Base-by-base conservation (phyloP, 2,329 filamentous ascomycete species). In the Aureobasidium namibiae region DNA sequence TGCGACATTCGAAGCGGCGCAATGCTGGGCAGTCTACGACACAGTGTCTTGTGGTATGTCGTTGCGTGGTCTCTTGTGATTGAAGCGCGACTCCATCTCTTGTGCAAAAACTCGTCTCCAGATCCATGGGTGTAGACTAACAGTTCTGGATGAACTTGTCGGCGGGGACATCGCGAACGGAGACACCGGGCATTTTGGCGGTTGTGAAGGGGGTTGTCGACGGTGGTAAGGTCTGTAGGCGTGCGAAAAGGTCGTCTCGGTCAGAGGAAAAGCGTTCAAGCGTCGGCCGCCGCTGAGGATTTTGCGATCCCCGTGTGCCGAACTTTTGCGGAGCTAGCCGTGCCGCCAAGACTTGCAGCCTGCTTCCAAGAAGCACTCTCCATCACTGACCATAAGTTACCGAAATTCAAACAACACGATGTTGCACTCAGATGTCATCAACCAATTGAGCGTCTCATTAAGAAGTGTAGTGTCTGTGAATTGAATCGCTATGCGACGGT, bases 61-160 rank as follows among this genome's bases (percentile, higher is more conserved):
- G 48, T 39, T 8, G 45, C 18, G 18, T 26, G 33, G 23, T 29
- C 34, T 39, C 26, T 53, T 13, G 34, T n/a, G 14, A 21, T 38
- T 16, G 33, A 38, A 18, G 45, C 34, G 24, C 48, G 14, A 21
- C 52, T 39, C 39, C 52, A 44, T 45, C 52, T 56, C 52, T 56
- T 56, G 8, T 56, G 52, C 52, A 18, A 45, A 54, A 56, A 29
- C 26, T 56, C 52, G 14, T 36, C 52, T 56, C 13, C 52, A 16
- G 23, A 26, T 34, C 52, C 42, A 18, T 31, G 16, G 44, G 54
- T 21, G 54, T 31, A 52, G 48, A 46, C 42, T 57, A 57, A 46
- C 94, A 95, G 75, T 88, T 83, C 70, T 82, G 79, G 80, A 94
- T 92, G 83, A 94, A 94, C 82, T 92, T 90, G 78, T 91, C 88